Evolutionary conservation across 83 land plant genomes (phyloP), one percentile per base, ranked within the genome.

Genomic region (Isoetes engelmannii): DNA sequence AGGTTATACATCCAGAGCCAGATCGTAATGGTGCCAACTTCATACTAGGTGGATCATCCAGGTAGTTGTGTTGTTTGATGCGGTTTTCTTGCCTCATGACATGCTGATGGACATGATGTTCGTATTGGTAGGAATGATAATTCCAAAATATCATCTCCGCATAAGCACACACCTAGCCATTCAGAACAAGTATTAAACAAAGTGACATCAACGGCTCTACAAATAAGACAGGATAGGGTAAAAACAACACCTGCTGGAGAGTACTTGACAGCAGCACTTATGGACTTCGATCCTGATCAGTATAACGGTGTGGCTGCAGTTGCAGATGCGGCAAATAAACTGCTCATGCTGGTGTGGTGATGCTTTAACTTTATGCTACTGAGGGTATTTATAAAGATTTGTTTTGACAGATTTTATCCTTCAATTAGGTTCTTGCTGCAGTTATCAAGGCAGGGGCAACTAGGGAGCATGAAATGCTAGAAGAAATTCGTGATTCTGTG

Each of bases 391-490:
- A 12, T 28, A 28, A 28, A 28, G 37, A 28, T 0, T 28, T 28
- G 0, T 28, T 28, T 28, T 28, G 37, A 28, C 37, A 28, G 37
- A 28, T 28, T 28, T 2, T 28, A 28, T 28, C 37, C 37, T 28
- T 28, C 37, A 28, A 56, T 69, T 81, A 90, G 98, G 98, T 94
- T 50, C 77, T 94, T 79, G 99, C 97, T 63, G 99, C 99, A 19
- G 97, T 94, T 4, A 94, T 94, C 41, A 94, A 94, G 72, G 99
- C 99, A 66, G 99, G 99, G 56, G 97, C 99, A 68, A 84, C 90
- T 45, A 80, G 99, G 62, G 99, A 94, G 77, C 99, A 94, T 85
- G 99, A 94, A 63, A 94, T 94, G 85, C 85, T 94, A 55, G 97
- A 94, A 50, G 97, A 94, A 83, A 94, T 94, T 65, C 85, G 96